Evolutionary conservation across 2,329 filamentous ascomycete species (phyloP), one percentile per base, ranked within the genome.

Genomic region (Plenodomus tracheiphilus): DNA sequence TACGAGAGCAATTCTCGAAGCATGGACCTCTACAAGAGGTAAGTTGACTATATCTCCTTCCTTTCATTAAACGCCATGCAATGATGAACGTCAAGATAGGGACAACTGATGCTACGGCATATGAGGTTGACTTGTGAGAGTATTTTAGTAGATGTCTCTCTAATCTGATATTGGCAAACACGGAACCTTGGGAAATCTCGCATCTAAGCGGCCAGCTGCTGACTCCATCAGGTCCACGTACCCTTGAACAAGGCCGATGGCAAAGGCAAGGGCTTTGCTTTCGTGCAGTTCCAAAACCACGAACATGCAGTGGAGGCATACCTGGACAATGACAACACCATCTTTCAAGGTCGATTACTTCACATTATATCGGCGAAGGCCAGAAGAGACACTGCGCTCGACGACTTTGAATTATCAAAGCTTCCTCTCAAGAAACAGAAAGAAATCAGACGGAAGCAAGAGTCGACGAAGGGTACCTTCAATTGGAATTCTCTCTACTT

Each of bases 111-210:
- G 88, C 88, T 66, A 80, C 77, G 51, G 90, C 89, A 91, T 80
- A 80, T 97, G 92, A 95, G 92, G 89, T 85, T 80, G 91, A 66
- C 85, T 86, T 59, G 87, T 87, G 86, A 91, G 86, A 90, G 83
- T 88, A 94, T 96, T 95, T 96, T 99, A 97, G 94, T 99, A 99
- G 93, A 97, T 96, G 89, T 90, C 88, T 92, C 86, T 91, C 87
- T 80, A 79, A 83, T 85, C 91, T 94, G 88, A 92, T 76, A 77
- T 77, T 56, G 47, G 59, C 59, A 49, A 59, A 48, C 28, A 32
- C 28, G 11, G 4, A 32, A 11, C 15, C 28, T 11, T 32, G 7
- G 28, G 4, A 32, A 32, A 8, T 32, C 11, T 25, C 37, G 15
- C 19, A 8, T 18, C 7, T 47, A 2, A 8, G 25, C 28, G 46